Conservation (phyloP, 352 stramenopile species). For the Stramenopiles sp. region DNA sequence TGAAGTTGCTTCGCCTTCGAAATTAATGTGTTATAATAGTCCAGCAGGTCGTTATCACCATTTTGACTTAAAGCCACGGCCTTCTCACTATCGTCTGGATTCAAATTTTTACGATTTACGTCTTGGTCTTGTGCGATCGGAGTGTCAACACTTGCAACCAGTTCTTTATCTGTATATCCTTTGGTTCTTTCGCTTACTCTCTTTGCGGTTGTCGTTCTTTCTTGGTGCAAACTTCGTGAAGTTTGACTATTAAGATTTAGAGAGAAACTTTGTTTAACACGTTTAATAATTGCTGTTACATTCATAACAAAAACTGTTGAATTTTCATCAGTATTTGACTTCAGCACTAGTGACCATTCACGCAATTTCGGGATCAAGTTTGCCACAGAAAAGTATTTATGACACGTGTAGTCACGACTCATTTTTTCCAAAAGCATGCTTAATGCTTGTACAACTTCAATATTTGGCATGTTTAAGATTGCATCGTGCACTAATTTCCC, state of each 20-base stretch:
- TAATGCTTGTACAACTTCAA: neutral
- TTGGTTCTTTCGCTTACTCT: neutral
- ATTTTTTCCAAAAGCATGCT: constrained; percentile 4
- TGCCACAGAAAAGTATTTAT: neutral
- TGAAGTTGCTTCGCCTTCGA: neutral
- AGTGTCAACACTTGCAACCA: neutral
- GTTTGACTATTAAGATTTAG: neutral
- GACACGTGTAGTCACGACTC: neutral
- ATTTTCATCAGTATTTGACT: neutral
- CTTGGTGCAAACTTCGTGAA: neutral
- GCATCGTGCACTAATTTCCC: neutral
- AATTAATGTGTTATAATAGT: neutral
- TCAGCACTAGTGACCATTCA: neutral
- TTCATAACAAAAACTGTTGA: neutral
- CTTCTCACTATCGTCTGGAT: neutral
- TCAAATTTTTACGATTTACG: neutral
- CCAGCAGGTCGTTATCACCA: neutral
- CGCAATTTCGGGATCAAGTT: neutral
- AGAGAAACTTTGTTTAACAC: neutral
- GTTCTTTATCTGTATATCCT: neutral
- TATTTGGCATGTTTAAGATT: neutral
- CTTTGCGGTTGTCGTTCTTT: neutral
- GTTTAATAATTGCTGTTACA: neutral
- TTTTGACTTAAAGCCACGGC: neutral
- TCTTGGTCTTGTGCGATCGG: neutral